A percentile compares a stretch with the other conserved stretches of the same genome.
Conservation (phyloP, 345 rosid species). For the Hypericum androsaemum region DNA sequence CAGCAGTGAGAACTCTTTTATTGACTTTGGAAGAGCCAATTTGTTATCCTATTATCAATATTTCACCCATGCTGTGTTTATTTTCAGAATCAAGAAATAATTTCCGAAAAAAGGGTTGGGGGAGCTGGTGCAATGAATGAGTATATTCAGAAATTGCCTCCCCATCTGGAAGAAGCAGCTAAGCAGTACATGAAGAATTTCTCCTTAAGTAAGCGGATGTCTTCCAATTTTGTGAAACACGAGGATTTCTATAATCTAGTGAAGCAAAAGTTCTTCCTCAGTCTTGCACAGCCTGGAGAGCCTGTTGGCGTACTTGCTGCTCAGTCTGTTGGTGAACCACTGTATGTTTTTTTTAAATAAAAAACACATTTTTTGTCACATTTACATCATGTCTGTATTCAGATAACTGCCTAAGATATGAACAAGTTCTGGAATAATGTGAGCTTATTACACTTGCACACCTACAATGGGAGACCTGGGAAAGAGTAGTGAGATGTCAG, state of each 20-base stretch:
- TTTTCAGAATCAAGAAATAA: constrained; percentile 67
- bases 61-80: neutral
- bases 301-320: constrained; percentile 98
- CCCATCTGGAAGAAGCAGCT: constrained; percentile 52
- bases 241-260: constrained; percentile 51
- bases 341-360: constrained; percentile 1
- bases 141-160: constrained; percentile 50
- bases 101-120: constrained; percentile 32
- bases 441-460: no score
- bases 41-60: neutral
- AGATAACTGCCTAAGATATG: no score
- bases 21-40: constrained; percentile 7
- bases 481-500: no score
- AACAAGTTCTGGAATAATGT: no score
- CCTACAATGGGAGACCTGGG: no score
- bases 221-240: constrained; percentile 27
- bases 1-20: constrained; percentile 39
- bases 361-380: neutral
- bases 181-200: constrained; percentile 43
- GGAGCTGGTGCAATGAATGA: constrained; percentile 35
- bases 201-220: constrained; percentile 27
- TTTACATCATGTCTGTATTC: neutral
- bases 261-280: constrained; percentile 57
- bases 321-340: constrained; percentile 97
- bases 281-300: constrained; percentile 99